These are phyloP conservation scores for Trichoderma koningii DNA, from an alignment of 2,329 filamentous ascomycete species.

Conservation along the genomic window DNA sequence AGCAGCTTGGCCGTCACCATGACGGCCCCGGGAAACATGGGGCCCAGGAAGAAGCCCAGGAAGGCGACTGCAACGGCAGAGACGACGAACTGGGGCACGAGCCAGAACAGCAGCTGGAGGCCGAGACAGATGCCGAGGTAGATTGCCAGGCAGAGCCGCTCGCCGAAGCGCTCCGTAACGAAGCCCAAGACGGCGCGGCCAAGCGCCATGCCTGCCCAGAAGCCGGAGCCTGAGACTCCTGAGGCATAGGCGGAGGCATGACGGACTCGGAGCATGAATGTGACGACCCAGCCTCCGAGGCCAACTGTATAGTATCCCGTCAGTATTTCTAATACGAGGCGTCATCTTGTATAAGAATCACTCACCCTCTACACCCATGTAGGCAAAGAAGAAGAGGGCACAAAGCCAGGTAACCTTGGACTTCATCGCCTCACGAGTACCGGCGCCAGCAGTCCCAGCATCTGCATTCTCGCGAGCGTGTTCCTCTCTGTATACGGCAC, in stretches of 20 bases:
- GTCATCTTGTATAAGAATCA: neutral
- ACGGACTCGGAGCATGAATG: slow-evolving; percentile 75
- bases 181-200: slow-evolving; percentile 70
- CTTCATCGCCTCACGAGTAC: slow-evolving; percentile 45
- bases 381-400: slow-evolving; percentile 69
- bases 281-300: slow-evolving; percentile 77
- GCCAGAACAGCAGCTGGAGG: slow-evolving; percentile 61
- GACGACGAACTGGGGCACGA: slow-evolving; percentile 61
- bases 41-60: slow-evolving; percentile 74
- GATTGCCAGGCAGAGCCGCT: slow-evolving; percentile 59
- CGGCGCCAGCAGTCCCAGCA: slow-evolving; percentile 33
- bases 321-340: neutral
- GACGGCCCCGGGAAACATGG: slow-evolving; percentile 70
- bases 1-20: slow-evolving; percentile 72
- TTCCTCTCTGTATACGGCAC: slow-evolving; percentile 52
- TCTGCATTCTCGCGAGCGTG: slow-evolving; percentile 35
- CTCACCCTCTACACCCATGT: slow-evolving; percentile 68
- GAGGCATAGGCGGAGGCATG: slow-evolving; percentile 65
- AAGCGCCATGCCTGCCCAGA: slow-evolving; percentile 76
- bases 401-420: slow-evolving; percentile 65
- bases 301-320: slow-evolving; percentile 46
- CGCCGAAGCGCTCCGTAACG: slow-evolving; percentile 67
- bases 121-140: slow-evolving; percentile 64
- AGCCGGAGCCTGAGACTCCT: slow-evolving; percentile 73
- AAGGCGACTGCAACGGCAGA: slow-evolving; percentile 64